Evolutionary conservation across 2,329 filamentous ascomycete species (phyloP).

Genomic region (Coleophoma cylindrospora): DNA sequence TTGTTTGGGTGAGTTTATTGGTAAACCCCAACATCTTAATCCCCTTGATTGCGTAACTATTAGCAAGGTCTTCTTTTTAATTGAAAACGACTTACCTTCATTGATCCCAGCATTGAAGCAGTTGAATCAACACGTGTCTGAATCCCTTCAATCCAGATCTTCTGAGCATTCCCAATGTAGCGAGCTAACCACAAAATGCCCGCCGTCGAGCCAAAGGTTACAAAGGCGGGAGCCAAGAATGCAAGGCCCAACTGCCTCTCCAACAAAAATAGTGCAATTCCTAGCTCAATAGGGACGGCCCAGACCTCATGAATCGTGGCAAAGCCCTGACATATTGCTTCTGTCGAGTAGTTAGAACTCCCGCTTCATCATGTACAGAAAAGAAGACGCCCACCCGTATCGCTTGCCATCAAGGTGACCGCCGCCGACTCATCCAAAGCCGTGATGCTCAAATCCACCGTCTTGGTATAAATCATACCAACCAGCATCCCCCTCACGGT

Average conservation of each 20-base stretch:
- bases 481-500: constrained; percentile 20
- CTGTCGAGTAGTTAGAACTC: background rate
- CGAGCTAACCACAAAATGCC: constrained; percentile 14
- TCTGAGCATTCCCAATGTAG: constrained; percentile 20
- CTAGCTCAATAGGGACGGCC: constrained; percentile 22
- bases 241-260: constrained; percentile 22
- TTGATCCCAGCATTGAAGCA: constrained; percentile 22
- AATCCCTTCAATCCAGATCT: constrained; percentile 24
- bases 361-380: background rate
- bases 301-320: constrained; percentile 24
- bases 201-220: constrained; percentile 21
- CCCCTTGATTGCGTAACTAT: constrained; percentile 5
- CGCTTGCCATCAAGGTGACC: constrained; percentile 26
- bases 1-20: constrained; percentile 23
- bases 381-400: constrained; percentile 13
- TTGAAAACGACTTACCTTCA: constrained; percentile 18
- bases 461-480: constrained; percentile 21
- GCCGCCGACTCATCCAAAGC: constrained; percentile 19
- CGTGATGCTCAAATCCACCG: constrained; percentile 19
- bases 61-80: no score
- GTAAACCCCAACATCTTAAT: constrained; percentile 30
- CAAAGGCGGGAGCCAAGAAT: constrained; percentile 14
- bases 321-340: constrained; percentile 23
- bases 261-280: constrained; percentile 23
- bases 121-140: constrained; percentile 25